These are phyloP conservation scores for Pythium rishiriense DNA, from an alignment of 352 stramenopile genomes.

Conservation along the genomic window DNA sequence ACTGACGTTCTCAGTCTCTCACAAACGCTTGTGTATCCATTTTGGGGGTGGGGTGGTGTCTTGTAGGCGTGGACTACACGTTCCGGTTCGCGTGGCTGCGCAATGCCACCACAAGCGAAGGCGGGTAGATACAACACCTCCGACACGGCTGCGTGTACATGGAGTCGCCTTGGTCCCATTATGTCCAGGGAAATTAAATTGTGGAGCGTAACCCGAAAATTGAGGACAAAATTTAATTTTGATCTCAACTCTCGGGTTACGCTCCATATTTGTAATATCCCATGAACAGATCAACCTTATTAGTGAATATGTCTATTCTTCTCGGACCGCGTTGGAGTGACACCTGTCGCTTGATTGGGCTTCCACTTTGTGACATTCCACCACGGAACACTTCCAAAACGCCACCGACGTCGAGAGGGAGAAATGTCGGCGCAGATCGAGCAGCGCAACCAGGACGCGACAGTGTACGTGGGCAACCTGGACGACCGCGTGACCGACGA, in stretches of 20 bases:
- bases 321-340: neutral
- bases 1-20: too few relatives aligned
- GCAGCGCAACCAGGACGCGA: slow-evolving; percentile 95
- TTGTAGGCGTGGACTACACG: slow-evolving; percentile 31
- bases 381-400: neutral
- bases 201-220: too few relatives aligned
- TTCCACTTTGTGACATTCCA: neutral
- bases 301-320: neutral
- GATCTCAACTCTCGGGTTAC: too few relatives aligned
- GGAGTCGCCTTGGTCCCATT: neutral
- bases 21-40: neutral
- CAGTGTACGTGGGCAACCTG: slow-evolving; percentile 98
- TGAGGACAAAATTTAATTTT: too few relatives aligned
- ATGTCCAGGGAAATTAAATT: too few relatives aligned
- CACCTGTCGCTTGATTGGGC: neutral
- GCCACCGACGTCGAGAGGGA: neutral
- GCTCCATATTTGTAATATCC: neutral
- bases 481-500: slow-evolving; percentile 95
- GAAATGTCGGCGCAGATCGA: slow-evolving; percentile 82
- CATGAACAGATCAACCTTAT: neutral
- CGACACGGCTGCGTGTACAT: neutral
- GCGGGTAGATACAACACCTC: too few relatives aligned
- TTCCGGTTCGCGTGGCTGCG: slow-evolving; percentile 38
- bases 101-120: neutral
- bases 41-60: neutral